Percentiles rank a stretch among this genome's conserved stretches.
Conservation (phyloP, 139 green algal genomes). For the Tetraselmis striata region DNA sequence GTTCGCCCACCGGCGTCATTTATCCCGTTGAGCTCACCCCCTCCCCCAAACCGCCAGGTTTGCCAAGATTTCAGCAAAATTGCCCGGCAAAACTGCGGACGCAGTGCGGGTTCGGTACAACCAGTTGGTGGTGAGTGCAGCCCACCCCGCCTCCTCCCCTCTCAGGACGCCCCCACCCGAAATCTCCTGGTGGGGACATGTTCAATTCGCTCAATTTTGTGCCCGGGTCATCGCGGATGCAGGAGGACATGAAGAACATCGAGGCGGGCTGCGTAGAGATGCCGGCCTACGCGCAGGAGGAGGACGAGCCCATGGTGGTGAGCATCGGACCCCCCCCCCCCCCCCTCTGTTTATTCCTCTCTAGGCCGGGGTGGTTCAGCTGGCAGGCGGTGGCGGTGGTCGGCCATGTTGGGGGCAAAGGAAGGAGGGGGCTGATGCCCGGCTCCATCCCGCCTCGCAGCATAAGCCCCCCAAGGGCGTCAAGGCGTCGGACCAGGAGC, state of each 20-base stretch:
- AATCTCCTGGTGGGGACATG: too few relatives aligned
- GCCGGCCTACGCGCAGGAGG: neutral
- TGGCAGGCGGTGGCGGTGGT: too few relatives aligned
- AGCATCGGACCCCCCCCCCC: too few relatives aligned
- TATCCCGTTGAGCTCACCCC: too few relatives aligned
- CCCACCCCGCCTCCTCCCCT: neutral
- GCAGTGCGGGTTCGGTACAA: neutral
- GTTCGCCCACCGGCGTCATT: too few relatives aligned
- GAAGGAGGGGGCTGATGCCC: too few relatives aligned
- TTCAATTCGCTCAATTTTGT: too few relatives aligned
- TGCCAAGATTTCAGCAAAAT: neutral
- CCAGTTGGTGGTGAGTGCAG: neutral
- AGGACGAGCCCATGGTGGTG: neutral
- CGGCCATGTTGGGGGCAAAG: too few relatives aligned
- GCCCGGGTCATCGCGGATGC: too few relatives aligned
- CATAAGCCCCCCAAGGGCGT: neutral
- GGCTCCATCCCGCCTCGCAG: neutral
- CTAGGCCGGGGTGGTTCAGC: too few relatives aligned
- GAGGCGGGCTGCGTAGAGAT: neutral
- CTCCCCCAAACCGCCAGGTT: neutral
- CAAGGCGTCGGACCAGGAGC: constrained; percentile 27
- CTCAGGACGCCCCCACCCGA: neutral
- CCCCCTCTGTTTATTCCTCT: too few relatives aligned
- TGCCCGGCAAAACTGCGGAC: neutral
- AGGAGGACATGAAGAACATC: neutral